A percentile compares a stretch with the other conserved stretches of the same genome.
Evolutionary conservation across 176 grass and related monocot species (phyloP).

Genomic region (Cocos nucifera): DNA sequence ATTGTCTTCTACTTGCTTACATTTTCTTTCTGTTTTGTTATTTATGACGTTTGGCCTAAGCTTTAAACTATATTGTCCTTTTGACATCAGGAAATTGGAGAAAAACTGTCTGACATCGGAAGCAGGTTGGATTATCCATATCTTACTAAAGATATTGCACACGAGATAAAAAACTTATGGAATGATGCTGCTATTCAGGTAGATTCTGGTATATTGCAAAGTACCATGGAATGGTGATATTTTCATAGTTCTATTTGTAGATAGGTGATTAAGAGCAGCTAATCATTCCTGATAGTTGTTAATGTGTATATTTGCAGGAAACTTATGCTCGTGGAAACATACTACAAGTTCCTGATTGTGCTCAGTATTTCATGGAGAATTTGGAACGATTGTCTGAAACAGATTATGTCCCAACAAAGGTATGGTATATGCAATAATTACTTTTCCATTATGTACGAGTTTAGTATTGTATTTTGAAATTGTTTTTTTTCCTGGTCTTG

Average conservation of each 20-base stretch:
- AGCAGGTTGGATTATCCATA: slow-evolving; percentile 62
- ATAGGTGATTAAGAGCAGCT: too few species aligned
- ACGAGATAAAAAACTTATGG: slow-evolving; percentile 61
- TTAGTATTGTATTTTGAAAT: too few species aligned
- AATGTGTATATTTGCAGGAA: slow-evolving; percentile 41
- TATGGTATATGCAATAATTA: slow-evolving; percentile 1
- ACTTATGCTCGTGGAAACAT: slow-evolving; percentile 74
- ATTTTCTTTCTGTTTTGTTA: slow-evolving; percentile 2
- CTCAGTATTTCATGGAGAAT: slow-evolving; percentile 96
- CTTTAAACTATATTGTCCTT: not conserved
- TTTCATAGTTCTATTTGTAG: too few species aligned
- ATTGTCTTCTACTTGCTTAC: not conserved
- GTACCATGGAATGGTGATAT: too few species aligned
- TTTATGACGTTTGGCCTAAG: not conserved
- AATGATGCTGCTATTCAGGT: slow-evolving; percentile 95
- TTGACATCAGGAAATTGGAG: slow-evolving; percentile 55
- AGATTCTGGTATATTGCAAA: too few species aligned
- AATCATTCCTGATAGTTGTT: too few species aligned
- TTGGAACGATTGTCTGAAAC: slow-evolving; percentile 58
- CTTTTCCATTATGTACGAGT: too few species aligned
- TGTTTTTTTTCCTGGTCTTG: too few species aligned
- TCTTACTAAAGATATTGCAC: slow-evolving; percentile 56
- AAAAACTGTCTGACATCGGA: slow-evolving; percentile 72
- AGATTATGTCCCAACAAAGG: slow-evolving; percentile 91
- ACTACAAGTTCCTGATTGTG: slow-evolving; percentile 96